phyloP scores from a whole-genome alignment of 805 yeast species.

The Saturnispora saitoi region DNA sequence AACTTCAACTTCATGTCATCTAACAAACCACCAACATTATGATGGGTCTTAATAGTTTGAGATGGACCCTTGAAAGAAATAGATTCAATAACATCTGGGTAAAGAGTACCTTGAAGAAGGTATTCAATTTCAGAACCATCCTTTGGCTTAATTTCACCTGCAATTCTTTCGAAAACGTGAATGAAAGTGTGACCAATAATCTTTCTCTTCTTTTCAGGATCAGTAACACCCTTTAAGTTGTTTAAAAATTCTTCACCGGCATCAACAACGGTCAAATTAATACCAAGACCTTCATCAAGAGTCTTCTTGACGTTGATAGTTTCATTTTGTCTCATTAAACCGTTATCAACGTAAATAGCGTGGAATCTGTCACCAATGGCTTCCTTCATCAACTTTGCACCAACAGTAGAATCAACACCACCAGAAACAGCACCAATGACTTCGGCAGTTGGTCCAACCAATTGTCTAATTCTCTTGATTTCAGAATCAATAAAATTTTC shows the following conservation, averaged over 20 bases:
- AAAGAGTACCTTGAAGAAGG: constrained; percentile 91
- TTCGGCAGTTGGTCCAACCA: constrained; percentile 96
- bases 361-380: constrained; percentile 99
- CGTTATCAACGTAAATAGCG: constrained; percentile 95
- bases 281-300: constrained; percentile 86
- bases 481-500: constrained; percentile 95
- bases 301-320: constrained; percentile 83
- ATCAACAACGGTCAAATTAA: constrained; percentile 88
- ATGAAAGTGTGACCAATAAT: constrained; percentile 97
- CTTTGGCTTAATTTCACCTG: constrained; percentile 81
- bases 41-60: constrained; percentile 98
- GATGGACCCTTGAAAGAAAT: constrained; percentile 99
- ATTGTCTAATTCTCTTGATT: constrained; percentile 79
- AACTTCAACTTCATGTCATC: constrained; percentile 98
- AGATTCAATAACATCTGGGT: constrained; percentile 98
- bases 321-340: constrained; percentile 93
- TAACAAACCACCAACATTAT: constrained; percentile 95
- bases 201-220: constrained; percentile 98
- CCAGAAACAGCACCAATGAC: constrained; percentile 99
- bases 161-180: constrained; percentile 93
- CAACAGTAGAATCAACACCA: constrained; percentile 99
- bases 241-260: constrained; percentile 84
- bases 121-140: constrained; percentile 87
- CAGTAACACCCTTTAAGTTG: constrained; percentile 87
- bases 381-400: constrained; percentile 95